A percentile compares a stretch with the other conserved stretches of the same genome.
These are phyloP conservation scores for Arabidopsis arenosa DNA, from an alignment of 345 rosid genomes.

Conservation along the genomic window DNA sequence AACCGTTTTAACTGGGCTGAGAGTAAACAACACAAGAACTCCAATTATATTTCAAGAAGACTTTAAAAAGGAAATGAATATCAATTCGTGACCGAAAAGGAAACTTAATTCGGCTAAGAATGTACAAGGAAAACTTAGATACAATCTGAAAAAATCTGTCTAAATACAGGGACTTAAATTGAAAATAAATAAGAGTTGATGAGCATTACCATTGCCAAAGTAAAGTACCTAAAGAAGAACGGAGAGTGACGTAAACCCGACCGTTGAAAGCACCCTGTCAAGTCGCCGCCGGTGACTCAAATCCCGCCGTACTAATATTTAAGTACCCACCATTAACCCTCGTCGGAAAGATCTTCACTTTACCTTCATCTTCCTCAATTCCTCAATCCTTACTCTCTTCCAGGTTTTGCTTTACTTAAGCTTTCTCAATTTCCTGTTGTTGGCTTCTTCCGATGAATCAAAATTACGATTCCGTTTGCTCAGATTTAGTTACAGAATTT, in stretches of 20 bases:
- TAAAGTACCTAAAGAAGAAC: constrained; percentile 23
- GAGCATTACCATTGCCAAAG: constrained; percentile 27
- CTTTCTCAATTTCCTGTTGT: constrained; percentile 4
- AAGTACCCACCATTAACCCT: constrained; percentile 13
- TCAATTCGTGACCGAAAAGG: neutral
- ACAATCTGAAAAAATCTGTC: neutral
- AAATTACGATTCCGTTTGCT: constrained; percentile 17
- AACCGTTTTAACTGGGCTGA: neutral
- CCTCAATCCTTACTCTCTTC: constrained; percentile 35
- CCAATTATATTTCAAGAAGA: neutral
- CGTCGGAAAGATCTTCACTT: constrained; percentile 29
- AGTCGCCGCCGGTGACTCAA: constrained; percentile 41
- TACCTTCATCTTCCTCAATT: constrained; percentile 11
- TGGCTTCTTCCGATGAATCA: constrained; percentile 8
- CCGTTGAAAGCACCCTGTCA: constrained; percentile 44
- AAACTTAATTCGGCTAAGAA: neutral
- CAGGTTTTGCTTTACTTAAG: constrained; percentile 32
- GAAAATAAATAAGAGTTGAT: constrained; percentile 26
- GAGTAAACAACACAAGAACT: neutral
- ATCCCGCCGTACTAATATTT: neutral
- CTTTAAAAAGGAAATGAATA: neutral
- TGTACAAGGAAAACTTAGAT: neutral
- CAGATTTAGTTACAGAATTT: neutral
- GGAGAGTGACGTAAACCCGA: constrained; percentile 49
- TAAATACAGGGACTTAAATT: constrained; percentile 27